phyloP scores from a whole-genome alignment of 1,139 yeast genomes.

The Lodderomyces oxycetoniae region DNA sequence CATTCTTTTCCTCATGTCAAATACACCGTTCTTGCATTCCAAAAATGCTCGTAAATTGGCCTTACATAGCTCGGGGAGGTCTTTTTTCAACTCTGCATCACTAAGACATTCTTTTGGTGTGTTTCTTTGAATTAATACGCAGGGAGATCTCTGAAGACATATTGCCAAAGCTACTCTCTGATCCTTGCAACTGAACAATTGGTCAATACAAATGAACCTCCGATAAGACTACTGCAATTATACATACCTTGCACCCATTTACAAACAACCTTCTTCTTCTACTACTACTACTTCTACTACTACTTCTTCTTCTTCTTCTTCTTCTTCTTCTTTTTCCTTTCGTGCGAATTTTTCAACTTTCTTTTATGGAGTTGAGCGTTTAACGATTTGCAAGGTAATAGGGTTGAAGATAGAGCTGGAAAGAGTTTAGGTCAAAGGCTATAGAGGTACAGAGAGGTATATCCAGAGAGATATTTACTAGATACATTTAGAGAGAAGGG shows the following conservation, averaged over 20 bases:
- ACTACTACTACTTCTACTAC: no score
- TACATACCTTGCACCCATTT: no score
- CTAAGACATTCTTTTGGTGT: constrained; percentile 87
- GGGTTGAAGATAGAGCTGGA: neutral
- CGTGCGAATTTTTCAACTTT: no score
- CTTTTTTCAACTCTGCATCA: constrained; percentile 68
- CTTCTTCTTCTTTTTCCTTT: no score
- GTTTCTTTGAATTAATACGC: constrained; percentile 85
- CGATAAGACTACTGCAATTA: no score
- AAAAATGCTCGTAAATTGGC: constrained; percentile 81
- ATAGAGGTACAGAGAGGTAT: no score
- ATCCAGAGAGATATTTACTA: no score
- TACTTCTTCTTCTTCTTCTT: no score
- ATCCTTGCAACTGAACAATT: constrained; percentile 70
- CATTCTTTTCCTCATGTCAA: constrained; percentile 88
- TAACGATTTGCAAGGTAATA: no score
- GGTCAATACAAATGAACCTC: neutral
- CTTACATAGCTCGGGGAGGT: constrained; percentile 82
- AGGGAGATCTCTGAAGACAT: constrained; percentile 92
- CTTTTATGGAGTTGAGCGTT: no score
- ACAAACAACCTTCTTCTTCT: no score
- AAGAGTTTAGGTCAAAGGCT: neutral
- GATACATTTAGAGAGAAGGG: no score
- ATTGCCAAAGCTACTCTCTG: constrained; percentile 90
- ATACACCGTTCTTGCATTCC: constrained; percentile 81